Base-by-base conservation (phyloP, 1,139 yeast species). In the Suhomyces atakaporum region DNA sequence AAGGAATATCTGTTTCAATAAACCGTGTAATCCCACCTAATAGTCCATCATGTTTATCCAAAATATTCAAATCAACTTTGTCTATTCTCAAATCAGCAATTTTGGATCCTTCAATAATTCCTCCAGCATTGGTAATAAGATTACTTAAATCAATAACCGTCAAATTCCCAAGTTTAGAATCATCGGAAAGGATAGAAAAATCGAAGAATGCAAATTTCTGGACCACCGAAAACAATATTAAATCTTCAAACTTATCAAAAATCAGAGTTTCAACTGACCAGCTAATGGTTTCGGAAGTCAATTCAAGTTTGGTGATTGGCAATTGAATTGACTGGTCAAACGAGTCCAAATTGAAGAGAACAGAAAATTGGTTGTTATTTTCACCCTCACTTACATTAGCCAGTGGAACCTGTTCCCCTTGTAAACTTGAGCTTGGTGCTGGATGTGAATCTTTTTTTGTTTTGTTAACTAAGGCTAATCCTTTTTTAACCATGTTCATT, bases 1-100 rank as follows among this genome's bases (percentile, higher is more conserved):
- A 60, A 2, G 42, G 40, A 5, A 55, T 33, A 37, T 62, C 68
- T 5, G 43, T 34, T 0, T 51, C 44, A 4, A 60, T 27, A 2
- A 58, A 38, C 5, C 41, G 42, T 5, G 33, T 24, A 3, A 53
- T 30, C 2, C 35, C 42, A 1, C 26, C 14, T 1, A 30, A 24
- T 25, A 48, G 40, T 13, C 30, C 36, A 4, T 40, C 45, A n/a
- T 38, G 31, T 28, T 46, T 38, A 32, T 55, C 55, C 16, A 47
- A 33, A 7, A 53, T 13, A 12, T 42, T 42, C 22, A 50, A 20
- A 9, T 43, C 36, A 12, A 43, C 8, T 27, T 49, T 44, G 13
- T 41, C 47, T 6, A 52, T 24, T 11, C 31, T 24, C 15, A 47
- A 19, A 19, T 49, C 48, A 3, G 43, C 39, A 8, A 41, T 28